Conservation (phyloP, 345 rosid species). For the Fremontodendron californicum region DNA sequence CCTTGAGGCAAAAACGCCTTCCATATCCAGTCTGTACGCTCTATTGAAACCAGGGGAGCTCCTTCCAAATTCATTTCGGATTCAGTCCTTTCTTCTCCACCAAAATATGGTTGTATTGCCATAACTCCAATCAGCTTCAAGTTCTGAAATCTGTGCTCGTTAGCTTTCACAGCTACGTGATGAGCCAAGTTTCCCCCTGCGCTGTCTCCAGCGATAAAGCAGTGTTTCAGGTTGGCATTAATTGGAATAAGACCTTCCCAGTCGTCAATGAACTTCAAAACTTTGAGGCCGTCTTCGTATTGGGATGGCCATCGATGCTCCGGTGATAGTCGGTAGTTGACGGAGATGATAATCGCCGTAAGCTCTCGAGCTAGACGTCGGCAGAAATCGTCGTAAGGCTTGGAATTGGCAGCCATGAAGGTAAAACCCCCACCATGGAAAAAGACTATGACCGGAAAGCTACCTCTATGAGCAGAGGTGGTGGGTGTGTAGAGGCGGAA, state of each 20-base stretch:
- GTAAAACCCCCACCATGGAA: not conserved
- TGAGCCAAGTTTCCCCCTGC: not conserved
- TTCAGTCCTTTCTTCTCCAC: not conserved
- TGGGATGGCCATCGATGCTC: not conserved
- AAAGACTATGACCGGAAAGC: not conserved
- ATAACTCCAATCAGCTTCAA: not conserved
- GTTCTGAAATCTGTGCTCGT: not conserved
- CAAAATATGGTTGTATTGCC: not conserved
- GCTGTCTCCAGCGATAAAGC: not conserved
- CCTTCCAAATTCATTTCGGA: not conserved
- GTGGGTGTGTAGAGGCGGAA: not conserved
- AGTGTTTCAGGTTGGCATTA: not conserved
- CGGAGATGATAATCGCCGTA: not conserved
- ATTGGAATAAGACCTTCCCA: not conserved
- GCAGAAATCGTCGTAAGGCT: not conserved
- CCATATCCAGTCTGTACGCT: not conserved
- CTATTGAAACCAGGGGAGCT: not conserved
- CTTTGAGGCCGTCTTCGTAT: not conserved
- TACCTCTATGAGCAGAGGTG: not conserved
- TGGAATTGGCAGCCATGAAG: not conserved
- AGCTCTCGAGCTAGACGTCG: not conserved
- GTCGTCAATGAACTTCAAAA: not conserved
- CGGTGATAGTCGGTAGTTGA: not conserved
- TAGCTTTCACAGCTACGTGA: not conserved
- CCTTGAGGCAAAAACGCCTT: not conserved